A percentile compares a stretch with the other conserved stretches of the same genome.
Conservation (phyloP, 164 flowering plant genomes). For the Amborella trichopoda region DNA sequence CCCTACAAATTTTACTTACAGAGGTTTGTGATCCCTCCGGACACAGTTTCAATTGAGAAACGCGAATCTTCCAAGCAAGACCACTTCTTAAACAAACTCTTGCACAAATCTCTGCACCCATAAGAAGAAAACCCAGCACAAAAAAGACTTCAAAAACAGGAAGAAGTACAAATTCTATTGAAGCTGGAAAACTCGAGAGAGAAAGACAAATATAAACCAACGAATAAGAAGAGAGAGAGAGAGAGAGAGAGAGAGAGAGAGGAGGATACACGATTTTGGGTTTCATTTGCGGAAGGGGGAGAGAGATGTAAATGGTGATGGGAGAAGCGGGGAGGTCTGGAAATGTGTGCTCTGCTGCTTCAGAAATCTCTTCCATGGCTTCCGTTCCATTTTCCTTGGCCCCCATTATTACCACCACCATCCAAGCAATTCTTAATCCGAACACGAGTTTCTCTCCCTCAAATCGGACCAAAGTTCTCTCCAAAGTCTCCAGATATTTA, state of each 20-base stretch:
- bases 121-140: background rate
- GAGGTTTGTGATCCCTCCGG: slow-evolving; percentile 94
- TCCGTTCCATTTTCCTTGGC: slow-evolving; percentile 31
- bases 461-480: too few species aligned
- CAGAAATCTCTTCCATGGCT: slow-evolving; percentile 42
- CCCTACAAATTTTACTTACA: too few species aligned
- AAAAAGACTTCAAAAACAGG: background rate
- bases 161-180: too few species aligned
- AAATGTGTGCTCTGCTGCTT: slow-evolving; percentile 12
- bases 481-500: too few species aligned
- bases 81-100: slow-evolving; percentile 79
- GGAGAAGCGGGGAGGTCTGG: slow-evolving; percentile 32
- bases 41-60: slow-evolving; percentile 65
- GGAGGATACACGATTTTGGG: slow-evolving; percentile 75
- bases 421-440: too few species aligned
- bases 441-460: too few species aligned
- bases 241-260: slow-evolving; percentile 1
- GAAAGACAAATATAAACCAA: background rate
- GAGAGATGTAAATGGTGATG: slow-evolving; percentile 45
- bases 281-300: slow-evolving; percentile 37
- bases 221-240: background rate
- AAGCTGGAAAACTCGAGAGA: background rate
- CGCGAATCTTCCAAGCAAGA: slow-evolving; percentile 45
- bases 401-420: slow-evolving; percentile 22
- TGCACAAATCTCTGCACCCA: slow-evolving; percentile 54